Conservation (phyloP, 2,329 filamentous ascomycete genomes). For the Claviceps maximensis region DNA sequence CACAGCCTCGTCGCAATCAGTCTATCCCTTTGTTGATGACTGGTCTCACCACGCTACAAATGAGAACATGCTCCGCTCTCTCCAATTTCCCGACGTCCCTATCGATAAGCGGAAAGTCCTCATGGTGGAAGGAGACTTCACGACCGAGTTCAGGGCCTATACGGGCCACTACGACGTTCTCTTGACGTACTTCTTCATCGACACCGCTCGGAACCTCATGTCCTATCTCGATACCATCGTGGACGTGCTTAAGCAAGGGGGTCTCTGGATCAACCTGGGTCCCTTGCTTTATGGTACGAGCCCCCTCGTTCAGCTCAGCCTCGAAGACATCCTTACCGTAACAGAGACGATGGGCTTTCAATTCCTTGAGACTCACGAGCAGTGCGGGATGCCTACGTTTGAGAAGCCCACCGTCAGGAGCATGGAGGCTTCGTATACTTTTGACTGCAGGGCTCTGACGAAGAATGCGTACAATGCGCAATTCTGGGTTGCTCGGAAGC, state of each 20-base stretch:
- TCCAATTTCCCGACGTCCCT: slow-evolving; percentile 30
- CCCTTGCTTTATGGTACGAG: slow-evolving; percentile 41
- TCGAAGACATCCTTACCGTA: slow-evolving; percentile 38
- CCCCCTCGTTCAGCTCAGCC: slow-evolving; percentile 39
- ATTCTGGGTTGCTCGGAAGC: slow-evolving; percentile 33
- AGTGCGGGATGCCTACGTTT: slow-evolving; percentile 31
- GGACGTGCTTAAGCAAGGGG: slow-evolving; percentile 30
- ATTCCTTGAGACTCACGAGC: slow-evolving; percentile 29
- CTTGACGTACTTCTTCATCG: slow-evolving; percentile 47
- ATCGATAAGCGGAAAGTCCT: slow-evolving; percentile 25
- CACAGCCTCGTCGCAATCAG: slow-evolving; percentile 11
- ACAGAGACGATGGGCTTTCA: slow-evolving; percentile 37
- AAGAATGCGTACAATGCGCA: slow-evolving; percentile 42
- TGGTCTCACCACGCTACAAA: slow-evolving; percentile 42
- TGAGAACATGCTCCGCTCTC: slow-evolving; percentile 29
- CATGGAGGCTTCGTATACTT: slow-evolving; percentile 37
- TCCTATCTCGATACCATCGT: slow-evolving; percentile 41
- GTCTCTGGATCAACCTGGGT: slow-evolving; percentile 42
- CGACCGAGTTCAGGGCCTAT: slow-evolving; percentile 21
- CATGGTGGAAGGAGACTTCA: slow-evolving; percentile 44
- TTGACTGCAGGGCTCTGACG: slow-evolving; percentile 34
- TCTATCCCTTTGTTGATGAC: slow-evolving; percentile 41
- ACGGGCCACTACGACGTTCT: slow-evolving; percentile 31
- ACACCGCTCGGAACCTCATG: slow-evolving; percentile 43
- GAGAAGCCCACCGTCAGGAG: slow-evolving; percentile 27